Evolutionary conservation across 2,329 filamentous ascomycete species (phyloP).

Genomic region (Curvularia lunata): DNA sequence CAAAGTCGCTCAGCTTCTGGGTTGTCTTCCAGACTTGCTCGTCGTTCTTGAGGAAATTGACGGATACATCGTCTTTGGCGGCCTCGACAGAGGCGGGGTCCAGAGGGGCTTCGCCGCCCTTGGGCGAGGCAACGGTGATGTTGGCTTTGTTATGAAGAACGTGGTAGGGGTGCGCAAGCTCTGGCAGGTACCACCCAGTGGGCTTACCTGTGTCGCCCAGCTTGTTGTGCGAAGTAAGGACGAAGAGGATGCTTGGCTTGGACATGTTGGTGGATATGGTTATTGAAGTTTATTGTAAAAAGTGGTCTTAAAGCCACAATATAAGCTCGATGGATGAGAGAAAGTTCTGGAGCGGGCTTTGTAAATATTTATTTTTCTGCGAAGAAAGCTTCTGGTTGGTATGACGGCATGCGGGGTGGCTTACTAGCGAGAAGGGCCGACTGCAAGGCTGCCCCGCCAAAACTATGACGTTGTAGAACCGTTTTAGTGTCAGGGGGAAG

Average conservation of each 20-base stretch:
- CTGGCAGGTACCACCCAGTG: constrained; percentile 72
- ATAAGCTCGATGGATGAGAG: neutral
- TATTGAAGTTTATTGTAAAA: neutral
- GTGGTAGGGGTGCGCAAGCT: constrained; percentile 50
- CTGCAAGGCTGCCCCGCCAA: neutral
- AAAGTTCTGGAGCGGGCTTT: neutral
- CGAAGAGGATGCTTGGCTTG: constrained; percentile 68
- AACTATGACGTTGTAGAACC: neutral
- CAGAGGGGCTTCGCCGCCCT: constrained; percentile 48
- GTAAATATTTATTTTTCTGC: neutral
- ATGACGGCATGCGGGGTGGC: neutral
- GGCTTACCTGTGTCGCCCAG: constrained; percentile 54
- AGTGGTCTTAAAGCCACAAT: neutral
- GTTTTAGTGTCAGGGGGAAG: too few species aligned
- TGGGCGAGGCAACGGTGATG: constrained; percentile 50
- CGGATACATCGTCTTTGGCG: constrained; percentile 56
- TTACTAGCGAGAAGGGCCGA: neutral
- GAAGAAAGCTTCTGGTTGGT: neutral
- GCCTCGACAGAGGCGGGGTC: constrained; percentile 47
- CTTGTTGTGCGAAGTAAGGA: constrained; percentile 68
- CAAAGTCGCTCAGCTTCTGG: constrained; percentile 61
- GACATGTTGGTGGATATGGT: constrained; percentile 12
- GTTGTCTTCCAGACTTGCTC: constrained; percentile 69
- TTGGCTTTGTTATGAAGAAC: constrained; percentile 46
- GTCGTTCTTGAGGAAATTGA: constrained; percentile 58